Base-by-base conservation (phyloP, 805 yeast genomes). In the Metschnikowia baotianmanensis region DNA sequence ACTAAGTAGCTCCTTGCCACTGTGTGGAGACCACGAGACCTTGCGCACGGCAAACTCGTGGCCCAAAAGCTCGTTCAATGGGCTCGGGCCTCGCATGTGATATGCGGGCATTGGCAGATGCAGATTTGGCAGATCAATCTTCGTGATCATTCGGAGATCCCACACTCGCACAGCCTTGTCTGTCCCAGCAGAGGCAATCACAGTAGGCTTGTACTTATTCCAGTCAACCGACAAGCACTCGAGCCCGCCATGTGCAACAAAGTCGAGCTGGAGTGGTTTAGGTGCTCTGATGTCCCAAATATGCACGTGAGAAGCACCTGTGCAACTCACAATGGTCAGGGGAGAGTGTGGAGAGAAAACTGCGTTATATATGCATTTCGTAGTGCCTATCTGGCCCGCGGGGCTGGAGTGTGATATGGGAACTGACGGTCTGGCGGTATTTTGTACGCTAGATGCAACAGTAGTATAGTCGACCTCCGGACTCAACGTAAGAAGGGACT, bases 111-210 rank as follows among this genome's bases (percentile, higher is more conserved):
- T 59, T 11, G 73, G 67, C 25, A 52, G 45, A 19, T 59, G 61
- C 30, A 72, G 66, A 52, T 45, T 43, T 10, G 61, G 69, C 48
- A 56, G 69, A 54, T 58, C 68, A 26, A 62, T 43, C 30, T 55
- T 62, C 44, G 55, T 69, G 4, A 83, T 71, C 82, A 82, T 83
- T 46, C 98, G 72, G 33, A 86, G 61, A 59, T 91, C 99, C 96
- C 97, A 91, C 4, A 89, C 69, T 47, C 87, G 77, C 32, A 90
- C 77, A 17, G 82, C 67, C 56, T 86, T 86, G 59, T 91, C 98
- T 7, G 91, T 95, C n/a, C 96, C 95, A 3, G 87, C 93, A 0
- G 95, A 79, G 4, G 96, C 96, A 4, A 91, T 66, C 0, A 88
- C 76, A 2, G 82, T 74, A 1, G 88, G 75, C 54, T 87, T 74